phyloP scores from a whole-genome alignment of 768 basidiomycete genomes.

The Mycena belliarum region DNA sequence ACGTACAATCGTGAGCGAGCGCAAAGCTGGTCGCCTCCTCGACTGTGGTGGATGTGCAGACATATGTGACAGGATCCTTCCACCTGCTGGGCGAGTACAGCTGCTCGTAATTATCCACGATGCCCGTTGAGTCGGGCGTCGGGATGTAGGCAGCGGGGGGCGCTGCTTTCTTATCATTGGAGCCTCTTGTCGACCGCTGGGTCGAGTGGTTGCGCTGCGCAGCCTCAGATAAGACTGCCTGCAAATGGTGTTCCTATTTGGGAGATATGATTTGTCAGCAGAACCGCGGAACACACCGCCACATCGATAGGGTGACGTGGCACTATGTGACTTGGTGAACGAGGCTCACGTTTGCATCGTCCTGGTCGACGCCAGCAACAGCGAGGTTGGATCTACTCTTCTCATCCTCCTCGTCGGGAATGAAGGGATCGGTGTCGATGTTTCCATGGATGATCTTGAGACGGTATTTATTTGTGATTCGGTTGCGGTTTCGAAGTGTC shows the following conservation, averaged over 20 bases:
- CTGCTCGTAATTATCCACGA: slow-evolving; percentile 76
- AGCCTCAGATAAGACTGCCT: slow-evolving; percentile 41
- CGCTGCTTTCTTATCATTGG: slow-evolving; percentile 25
- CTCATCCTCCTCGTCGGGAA: slow-evolving; percentile 86
- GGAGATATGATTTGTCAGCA: slow-evolving; percentile 38
- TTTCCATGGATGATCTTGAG: slow-evolving; percentile 82
- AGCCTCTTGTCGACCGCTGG: slow-evolving; percentile 11
- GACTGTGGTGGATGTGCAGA: slow-evolving; percentile 82
- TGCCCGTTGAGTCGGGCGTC: slow-evolving; percentile 87
- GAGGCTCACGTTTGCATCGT: slow-evolving; percentile 87
- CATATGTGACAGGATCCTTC: slow-evolving; percentile 76
- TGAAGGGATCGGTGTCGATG: slow-evolving; percentile 77
- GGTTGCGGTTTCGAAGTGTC: slow-evolving; percentile 82
- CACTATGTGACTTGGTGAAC: slow-evolving; percentile 12
- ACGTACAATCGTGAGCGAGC: slow-evolving; percentile 77
- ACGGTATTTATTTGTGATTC: slow-evolving; percentile 90
- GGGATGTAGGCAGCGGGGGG: slow-evolving; percentile 80
- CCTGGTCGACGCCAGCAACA: slow-evolving; percentile 87
- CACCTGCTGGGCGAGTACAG: slow-evolving; percentile 72
- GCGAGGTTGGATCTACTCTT: slow-evolving; percentile 75
- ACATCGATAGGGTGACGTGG: slow-evolving; percentile 30
- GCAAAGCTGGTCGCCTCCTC: slow-evolving; percentile 70
- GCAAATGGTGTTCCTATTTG: slow-evolving; percentile 56
- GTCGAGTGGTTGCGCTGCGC: slow-evolving; percentile 15
- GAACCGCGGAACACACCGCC: slow-evolving; percentile 54